Base-by-base conservation (phyloP, 1,139 yeast genomes). In the Zygosaccharomyces pseudobailii region DNA sequence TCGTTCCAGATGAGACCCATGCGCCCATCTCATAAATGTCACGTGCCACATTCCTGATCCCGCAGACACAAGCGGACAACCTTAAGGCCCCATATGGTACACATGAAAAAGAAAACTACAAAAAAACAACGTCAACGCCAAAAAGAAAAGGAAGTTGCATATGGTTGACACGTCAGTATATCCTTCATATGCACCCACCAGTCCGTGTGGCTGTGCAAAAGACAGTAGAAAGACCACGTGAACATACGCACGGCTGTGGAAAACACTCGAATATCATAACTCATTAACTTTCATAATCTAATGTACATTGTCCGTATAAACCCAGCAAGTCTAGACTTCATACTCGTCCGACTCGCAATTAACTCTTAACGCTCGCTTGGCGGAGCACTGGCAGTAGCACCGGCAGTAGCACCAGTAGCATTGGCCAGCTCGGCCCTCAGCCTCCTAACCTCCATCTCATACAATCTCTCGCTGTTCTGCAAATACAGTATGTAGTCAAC, bases 401-500 rank as follows among this genome's bases (percentile, higher is more conserved):
- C 27, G 33, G 27, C 27, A 22, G 33, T n/a, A 19, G 40, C 42
- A 45, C 61, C 51, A 62, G 55, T 42, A 49, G 53, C 33, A 4
- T 6, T n/a, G 43, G 52, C 59, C 45, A 67, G 48, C 54, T 71
- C 69, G n/a, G 59, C 52, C 44, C 58, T 58, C 53, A 73, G 59
- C 44, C 61, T 61, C 45, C 57, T 59, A 9, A 63, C 62, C 49
- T 64, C 67, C 55, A 61, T 45, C 45, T 61, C 62, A 48, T 58
- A 61, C 22, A 63, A 43, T 32, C 64, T 62, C 55, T 76, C 76
- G 51, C 74, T 74, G 36, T 71, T 71, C 54, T 77, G 79, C 50
- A 80, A 58, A 53, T 71, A 70, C 36, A 74, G 59, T 43, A 83
- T 74, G 56, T 83, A 82, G 41, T 78, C 79, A 4, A 80, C 81